Evolutionary conservation across 73 alveolate genomes (phyloP).

Genomic region (Uronychia setigera): DNA sequence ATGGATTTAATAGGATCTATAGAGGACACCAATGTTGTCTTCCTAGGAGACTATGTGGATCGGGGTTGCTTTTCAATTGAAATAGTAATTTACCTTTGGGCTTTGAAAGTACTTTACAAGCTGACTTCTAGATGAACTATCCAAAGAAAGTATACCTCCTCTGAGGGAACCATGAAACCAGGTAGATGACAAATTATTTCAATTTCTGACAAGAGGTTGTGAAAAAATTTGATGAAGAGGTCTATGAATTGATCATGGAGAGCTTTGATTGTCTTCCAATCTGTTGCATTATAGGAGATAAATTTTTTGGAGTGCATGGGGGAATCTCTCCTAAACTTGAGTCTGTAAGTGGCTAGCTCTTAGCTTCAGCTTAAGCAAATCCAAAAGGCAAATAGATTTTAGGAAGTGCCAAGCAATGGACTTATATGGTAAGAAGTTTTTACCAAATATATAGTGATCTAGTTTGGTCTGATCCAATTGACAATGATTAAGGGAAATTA

Average conservation of each 20-base stretch:
- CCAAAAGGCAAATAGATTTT: constrained; percentile 46
- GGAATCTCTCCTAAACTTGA: constrained; percentile 69
- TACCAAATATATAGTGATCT: constrained; percentile 42
- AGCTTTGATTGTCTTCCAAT: constrained; percentile 86
- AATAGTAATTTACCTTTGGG: constrained; percentile 59
- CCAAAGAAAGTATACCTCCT: constrained; percentile 58
- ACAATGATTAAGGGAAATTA: constrained; percentile 58
- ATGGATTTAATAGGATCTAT: constrained; percentile 76
- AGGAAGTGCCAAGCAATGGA: constrained; percentile 65
- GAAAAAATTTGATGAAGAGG: constrained; percentile 65
- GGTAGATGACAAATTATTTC: constrained; percentile 77
- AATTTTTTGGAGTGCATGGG: constrained; percentile 66
- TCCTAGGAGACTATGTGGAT: constrained; percentile 90
- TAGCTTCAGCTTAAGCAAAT: constrained; percentile 24
- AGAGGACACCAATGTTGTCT: constrained; percentile 53
- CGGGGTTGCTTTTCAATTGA: constrained; percentile 82
- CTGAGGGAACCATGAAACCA: constrained; percentile 45
- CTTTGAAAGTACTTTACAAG: constrained; percentile 74
- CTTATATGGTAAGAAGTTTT: background rate
- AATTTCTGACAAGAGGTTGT: constrained; percentile 67
- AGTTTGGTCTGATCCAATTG: constrained; percentile 78
- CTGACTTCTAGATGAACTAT: too few relatives aligned
- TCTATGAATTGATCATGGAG: constrained; percentile 72
- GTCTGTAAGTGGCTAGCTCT: constrained; percentile 4
- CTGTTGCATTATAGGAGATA: constrained; percentile 78